These are phyloP conservation scores for Tolypocladium guangdongense DNA, from an alignment of 2,329 filamentous ascomycete species.

Conservation along the genomic window DNA sequence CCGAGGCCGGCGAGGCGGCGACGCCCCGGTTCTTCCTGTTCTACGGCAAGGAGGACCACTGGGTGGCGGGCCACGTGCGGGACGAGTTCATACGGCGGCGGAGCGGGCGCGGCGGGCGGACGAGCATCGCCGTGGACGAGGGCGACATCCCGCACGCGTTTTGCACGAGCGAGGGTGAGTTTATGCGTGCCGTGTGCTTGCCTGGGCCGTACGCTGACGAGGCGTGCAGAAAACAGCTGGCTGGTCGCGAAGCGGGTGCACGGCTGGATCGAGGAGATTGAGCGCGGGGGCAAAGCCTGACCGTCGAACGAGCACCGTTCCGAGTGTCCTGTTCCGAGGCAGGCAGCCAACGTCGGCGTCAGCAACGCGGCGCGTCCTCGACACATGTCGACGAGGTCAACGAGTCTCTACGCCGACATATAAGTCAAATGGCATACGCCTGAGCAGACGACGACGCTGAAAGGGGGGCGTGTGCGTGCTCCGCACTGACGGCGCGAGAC, in stretches of 20 bases:
- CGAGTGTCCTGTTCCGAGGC: neutral
- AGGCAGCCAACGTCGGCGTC: neutral
- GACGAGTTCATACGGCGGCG: slow-evolving; percentile 43
- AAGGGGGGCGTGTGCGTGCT: neutral
- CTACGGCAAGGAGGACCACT: slow-evolving; percentile 50
- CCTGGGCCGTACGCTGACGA: neutral
- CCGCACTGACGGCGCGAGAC: neutral
- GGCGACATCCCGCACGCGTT: slow-evolving; percentile 49
- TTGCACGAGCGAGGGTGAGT: slow-evolving; percentile 32
- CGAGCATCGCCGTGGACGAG: slow-evolving; percentile 43
- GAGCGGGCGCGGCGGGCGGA: slow-evolving; percentile 26
- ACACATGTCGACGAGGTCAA: too few relatives aligned
- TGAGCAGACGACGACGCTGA: neutral
- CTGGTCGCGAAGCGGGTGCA: slow-evolving; percentile 17
- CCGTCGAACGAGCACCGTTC: neutral
- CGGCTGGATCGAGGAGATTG: slow-evolving; percentile 18
- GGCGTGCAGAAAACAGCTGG: slow-evolving; percentile 14
- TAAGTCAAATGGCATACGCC: too few relatives aligned
- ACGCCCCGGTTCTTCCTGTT: slow-evolving; percentile 46
- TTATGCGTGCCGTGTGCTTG: neutral
- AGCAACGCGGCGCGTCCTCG: neutral
- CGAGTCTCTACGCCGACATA: neutral
- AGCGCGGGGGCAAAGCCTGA: slow-evolving; percentile 2
- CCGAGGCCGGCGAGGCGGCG: slow-evolving; percentile 6
- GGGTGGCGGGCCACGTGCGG: slow-evolving; percentile 46